Evolutionary conservation across 208 protist species (phyloP).

Genomic region (Leishmania guyanensis): DNA sequence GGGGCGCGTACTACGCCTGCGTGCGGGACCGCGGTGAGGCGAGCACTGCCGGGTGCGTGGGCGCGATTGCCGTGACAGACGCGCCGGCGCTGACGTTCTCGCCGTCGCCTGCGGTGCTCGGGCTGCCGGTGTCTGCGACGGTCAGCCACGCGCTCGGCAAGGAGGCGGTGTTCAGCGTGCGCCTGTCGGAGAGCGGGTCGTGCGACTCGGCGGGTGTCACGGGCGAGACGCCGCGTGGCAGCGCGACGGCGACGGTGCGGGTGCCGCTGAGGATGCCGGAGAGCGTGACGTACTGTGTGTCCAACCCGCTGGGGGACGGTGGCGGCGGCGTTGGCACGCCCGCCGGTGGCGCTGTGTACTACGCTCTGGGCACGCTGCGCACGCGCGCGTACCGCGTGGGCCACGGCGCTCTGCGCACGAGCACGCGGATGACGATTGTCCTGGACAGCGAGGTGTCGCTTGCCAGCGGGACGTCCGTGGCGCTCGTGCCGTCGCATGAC

Average conservation of each 20-base stretch:
- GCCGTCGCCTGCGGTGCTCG: neutral
- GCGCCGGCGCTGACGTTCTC: conserved; percentile 35
- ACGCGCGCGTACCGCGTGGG: neutral
- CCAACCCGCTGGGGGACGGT: conserved; percentile 1
- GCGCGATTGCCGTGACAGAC: conserved; percentile 28
- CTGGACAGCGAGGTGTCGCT: conserved; percentile 7
- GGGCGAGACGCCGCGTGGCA: neutral
- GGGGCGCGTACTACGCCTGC: conserved; percentile 58
- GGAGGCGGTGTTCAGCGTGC: neutral
- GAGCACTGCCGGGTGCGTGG: conserved; percentile 14
- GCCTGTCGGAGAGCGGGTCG: neutral
- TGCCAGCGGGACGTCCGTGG: neutral
- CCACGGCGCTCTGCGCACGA: neutral
- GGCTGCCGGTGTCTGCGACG: neutral
- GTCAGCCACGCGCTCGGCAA: neutral
- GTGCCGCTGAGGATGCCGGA: neutral
- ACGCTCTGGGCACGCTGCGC: neutral
- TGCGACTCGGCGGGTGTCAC: neutral
- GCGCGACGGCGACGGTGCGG: neutral
- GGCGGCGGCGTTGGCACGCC: no score
- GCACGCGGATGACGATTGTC: neutral
- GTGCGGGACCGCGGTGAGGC: conserved; percentile 13
- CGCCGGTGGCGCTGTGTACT: neutral
- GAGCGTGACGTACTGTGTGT: conserved; percentile 1
- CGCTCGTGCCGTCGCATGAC: neutral